Evolutionary conservation across 352 stramenopile genomes (phyloP), one percentile per base, ranked within the genome.

Genomic region (Nothophytophthora sp.): DNA sequence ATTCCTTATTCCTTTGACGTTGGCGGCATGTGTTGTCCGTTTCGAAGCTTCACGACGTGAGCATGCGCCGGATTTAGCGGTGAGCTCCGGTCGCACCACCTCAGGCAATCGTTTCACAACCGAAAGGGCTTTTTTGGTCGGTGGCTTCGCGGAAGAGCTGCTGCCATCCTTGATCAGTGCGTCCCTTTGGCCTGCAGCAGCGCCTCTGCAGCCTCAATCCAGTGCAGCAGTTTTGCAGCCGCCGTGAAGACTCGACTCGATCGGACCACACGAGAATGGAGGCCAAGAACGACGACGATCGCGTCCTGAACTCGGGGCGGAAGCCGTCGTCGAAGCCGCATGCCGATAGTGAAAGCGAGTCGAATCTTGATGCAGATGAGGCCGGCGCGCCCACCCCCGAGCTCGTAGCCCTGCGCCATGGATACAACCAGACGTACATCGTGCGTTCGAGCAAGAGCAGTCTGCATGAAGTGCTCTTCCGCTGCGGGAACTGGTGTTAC

Each of bases 401-500:
- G 22, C 52, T 93, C 28, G 75, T 95, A 34, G 83, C 80, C 16
- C 58, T 93, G 20, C 83, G 81, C n/a, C 72, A 96, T 16, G 90
- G 88, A 34, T 97, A 97, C 67, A 97, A 96, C 61, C 90, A 97
- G 55, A 97, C 91, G 19, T 98, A 98, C 68, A 79, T 97, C 45
- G 82, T 97, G 32, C 76, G 81, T 20, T 81, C 78, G 25, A 82
- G 76, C 55, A 72, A 73, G 11, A 79, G 54, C 43, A 79, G 74
- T 36, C 72, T 94, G 43, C 82, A 95, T 52, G 76, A 97, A 38
- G 90, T 97, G 45, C 81, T 98, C 47, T 98, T 98, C 61, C 80
- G 89, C 35, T 98, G 92, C 57, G 94, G 94, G 29, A 98, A 98
- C 68, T 97, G 88, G 88, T 98, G 94, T 73, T 98, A 98, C 71